A percentile compares a stretch with the other conserved stretches of the same genome.
Conservation (phyloP, 176 grass and related monocot species). For the Aegilops bicornis region DNA sequence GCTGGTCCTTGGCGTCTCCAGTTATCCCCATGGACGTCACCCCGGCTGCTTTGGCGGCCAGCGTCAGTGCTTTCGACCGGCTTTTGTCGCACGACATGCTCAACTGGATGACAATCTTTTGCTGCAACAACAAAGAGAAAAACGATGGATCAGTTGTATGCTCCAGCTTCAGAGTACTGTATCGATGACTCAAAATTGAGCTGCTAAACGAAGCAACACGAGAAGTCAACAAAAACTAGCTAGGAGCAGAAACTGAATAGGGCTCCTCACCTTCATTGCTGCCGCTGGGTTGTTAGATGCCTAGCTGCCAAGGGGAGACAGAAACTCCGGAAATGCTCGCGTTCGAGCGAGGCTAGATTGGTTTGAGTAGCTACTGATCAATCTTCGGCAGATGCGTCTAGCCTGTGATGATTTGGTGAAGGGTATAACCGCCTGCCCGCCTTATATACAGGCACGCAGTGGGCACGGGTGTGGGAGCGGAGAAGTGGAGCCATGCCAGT, state of each 20-base stretch:
- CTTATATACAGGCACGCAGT: slow-evolving; percentile 6
- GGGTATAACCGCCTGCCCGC: neutral
- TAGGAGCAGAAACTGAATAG: neutral
- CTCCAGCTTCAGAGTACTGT: neutral
- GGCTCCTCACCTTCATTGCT: slow-evolving; percentile 30
- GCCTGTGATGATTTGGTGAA: neutral
- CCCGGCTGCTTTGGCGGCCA: slow-evolving; percentile 34
- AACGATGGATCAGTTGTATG: neutral
- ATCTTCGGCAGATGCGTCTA: neutral
- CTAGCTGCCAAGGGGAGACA: neutral
- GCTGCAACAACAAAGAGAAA: slow-evolving; percentile 17
- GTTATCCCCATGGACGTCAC: slow-evolving; percentile 42
- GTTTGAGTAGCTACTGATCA: neutral
- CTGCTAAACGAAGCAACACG: neutral
- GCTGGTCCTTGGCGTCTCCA: slow-evolving; percentile 47
- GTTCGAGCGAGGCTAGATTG: neutral
- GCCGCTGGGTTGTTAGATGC: no score
- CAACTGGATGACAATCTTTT: slow-evolving; percentile 60
- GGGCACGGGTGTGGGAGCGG: neutral
- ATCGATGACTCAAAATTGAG: neutral
- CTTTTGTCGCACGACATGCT: slow-evolving; percentile 43
- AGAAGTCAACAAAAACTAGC: neutral
- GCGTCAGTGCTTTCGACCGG: slow-evolving; percentile 36
- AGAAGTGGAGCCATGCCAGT: neutral
- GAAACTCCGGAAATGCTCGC: neutral